Conservation (phyloP, 305 asterid species). For the Rubia tinctorum region DNA sequence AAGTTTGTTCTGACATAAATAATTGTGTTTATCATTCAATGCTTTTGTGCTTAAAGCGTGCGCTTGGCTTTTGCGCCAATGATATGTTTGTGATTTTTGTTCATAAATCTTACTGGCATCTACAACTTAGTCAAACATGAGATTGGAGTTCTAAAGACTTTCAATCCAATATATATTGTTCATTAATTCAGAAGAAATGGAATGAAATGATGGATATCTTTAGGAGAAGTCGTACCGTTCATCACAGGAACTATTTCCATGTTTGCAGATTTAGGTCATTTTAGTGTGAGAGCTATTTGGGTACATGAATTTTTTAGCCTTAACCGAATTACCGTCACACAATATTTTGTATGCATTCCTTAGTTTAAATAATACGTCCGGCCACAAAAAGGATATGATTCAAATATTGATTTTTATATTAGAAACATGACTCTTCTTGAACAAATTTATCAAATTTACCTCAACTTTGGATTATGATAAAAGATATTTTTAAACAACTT, state of each 20-base stretch:
- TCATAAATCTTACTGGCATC: conserved; percentile 45
- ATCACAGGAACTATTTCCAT: conserved; percentile 80
- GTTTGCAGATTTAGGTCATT: conserved; percentile 88
- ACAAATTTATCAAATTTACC: too few relatives aligned
- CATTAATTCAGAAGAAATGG: conserved; percentile 67
- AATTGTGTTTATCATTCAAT: too few relatives aligned
- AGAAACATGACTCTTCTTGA: too few relatives aligned
- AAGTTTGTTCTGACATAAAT: too few relatives aligned
- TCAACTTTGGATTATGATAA: too few relatives aligned
- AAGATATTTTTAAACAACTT: too few relatives aligned
- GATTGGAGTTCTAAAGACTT: conserved; percentile 44
- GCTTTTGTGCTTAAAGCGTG: too few relatives aligned
- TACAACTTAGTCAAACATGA: conserved; percentile 59
- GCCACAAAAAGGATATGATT: too few relatives aligned
- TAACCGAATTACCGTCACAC: too few relatives aligned
- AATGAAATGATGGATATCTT: conserved; percentile 61
- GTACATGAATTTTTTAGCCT: conserved; percentile 13
- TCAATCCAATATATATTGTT: conserved; percentile 56
- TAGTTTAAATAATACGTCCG: too few relatives aligned
- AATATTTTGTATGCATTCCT: too few relatives aligned
- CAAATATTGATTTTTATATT: too few relatives aligned
- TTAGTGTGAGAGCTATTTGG: conserved; percentile 56
- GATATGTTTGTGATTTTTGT: conserved; percentile 49
- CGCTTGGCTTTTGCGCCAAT: conserved; percentile 69
- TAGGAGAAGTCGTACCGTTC: conserved; percentile 73